phyloP scores from a whole-genome alignment of 2,329 filamentous ascomycete species.

The Emericellopsis cladophorae region DNA sequence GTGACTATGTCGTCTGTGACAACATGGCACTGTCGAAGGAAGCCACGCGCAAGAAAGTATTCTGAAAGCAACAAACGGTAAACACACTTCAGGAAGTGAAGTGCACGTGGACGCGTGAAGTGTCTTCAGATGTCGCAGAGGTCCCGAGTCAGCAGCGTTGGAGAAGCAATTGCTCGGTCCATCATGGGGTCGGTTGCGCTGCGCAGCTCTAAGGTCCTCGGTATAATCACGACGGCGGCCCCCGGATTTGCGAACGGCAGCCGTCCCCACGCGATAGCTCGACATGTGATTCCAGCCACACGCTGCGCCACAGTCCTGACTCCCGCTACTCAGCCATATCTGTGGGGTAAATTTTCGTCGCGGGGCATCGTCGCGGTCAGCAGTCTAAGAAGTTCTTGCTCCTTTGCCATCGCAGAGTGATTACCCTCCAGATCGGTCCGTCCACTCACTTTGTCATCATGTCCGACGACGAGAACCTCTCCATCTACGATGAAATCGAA shows the following conservation, averaged over 20 bases:
- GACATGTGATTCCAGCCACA: slow-evolving; percentile 8
- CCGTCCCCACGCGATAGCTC: slow-evolving; percentile 3
- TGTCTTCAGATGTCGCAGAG: too few species aligned
- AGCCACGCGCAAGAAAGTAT: too few species aligned
- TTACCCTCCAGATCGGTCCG: neutral
- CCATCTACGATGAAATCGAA: slow-evolving; percentile 94
- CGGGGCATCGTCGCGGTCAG: neutral
- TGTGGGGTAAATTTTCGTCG: slow-evolving; percentile 10
- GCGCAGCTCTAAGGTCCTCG: too few species aligned
- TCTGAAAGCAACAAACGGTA: too few species aligned
- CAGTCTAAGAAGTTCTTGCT: neutral
- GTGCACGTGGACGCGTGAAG: too few species aligned
- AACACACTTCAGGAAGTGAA: too few species aligned
- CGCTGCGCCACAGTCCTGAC: neutral
- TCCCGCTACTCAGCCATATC: slow-evolving; percentile 3
- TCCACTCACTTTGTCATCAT: slow-evolving; percentile 21
- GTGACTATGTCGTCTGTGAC: too few species aligned
- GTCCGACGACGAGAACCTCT: slow-evolving; percentile 51
- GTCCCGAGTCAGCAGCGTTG: too few species aligned
- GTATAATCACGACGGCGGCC: neutral
- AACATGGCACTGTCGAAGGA: too few species aligned
- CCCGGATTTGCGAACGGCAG: slow-evolving; percentile 1
- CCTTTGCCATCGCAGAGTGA: neutral
- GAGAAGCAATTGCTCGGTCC: too few species aligned
- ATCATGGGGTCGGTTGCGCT: too few species aligned